Evolutionary conservation across 345 rosid genomes (phyloP).

Genomic region (Brassica rapa): DNA sequence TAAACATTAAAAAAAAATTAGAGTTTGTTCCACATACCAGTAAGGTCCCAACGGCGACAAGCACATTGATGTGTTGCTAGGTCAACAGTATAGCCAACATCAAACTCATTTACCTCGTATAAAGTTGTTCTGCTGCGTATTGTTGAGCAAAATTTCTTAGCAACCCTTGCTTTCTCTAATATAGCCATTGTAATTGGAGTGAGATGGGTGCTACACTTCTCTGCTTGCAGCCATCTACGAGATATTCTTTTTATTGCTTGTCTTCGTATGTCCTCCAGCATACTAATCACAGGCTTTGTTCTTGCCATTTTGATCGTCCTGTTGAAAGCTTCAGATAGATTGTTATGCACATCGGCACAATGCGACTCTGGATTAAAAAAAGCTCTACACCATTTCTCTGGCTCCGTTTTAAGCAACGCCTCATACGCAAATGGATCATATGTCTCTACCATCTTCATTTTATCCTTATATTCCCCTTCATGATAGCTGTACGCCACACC

Average conservation of each 20-base stretch:
- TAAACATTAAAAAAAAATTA: not conserved
- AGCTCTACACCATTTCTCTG: too few relatives aligned
- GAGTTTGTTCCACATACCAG: not conserved
- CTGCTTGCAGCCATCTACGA: not conserved
- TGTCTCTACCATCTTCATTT: too few relatives aligned
- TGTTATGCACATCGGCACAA: too few relatives aligned
- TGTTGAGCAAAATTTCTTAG: not conserved
- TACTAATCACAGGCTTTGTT: not conserved
- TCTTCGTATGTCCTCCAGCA: not conserved
- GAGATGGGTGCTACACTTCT: not conserved
- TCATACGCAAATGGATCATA: too few relatives aligned
- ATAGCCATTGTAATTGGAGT: not conserved
- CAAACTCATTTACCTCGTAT: not conserved
- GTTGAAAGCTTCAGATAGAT: too few relatives aligned
- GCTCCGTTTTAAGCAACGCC: not conserved
- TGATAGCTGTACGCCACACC: too few relatives aligned
- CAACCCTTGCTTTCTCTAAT: not conserved
- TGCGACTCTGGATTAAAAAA: too few relatives aligned
- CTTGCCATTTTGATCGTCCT: too few relatives aligned
- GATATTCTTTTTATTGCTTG: not conserved
- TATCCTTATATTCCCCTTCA: too few relatives aligned
- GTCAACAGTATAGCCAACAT: not conserved
- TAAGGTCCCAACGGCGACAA: not conserved
- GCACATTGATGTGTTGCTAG: not conserved
- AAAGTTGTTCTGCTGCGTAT: not conserved